These are phyloP conservation scores for Trichomonas gallinae DNA, from an alignment of 208 protist genomes.

Conservation along the genomic window DNA sequence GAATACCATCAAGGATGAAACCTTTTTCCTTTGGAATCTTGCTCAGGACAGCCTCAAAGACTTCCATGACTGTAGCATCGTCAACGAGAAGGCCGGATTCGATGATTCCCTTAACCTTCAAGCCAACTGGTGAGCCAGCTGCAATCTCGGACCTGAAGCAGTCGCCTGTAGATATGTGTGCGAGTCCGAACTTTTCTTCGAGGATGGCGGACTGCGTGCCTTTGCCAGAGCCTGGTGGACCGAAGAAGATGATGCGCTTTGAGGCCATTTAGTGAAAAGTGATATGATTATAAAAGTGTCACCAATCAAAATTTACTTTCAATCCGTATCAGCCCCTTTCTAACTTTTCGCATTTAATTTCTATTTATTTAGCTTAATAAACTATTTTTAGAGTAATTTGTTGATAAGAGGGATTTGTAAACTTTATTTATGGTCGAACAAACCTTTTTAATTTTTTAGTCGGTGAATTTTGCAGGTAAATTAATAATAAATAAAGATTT, in stretches of 20 bases:
- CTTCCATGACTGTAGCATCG: slow-evolving; percentile 24
- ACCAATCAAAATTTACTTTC: too few species aligned
- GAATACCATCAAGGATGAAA: slow-evolving; percentile 34
- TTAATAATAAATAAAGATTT: too few species aligned
- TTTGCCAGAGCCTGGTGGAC: slow-evolving; percentile 26
- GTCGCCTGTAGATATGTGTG: slow-evolving; percentile 26
- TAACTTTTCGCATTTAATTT: too few species aligned
- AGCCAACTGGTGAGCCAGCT: neutral
- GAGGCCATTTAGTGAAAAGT: neutral
- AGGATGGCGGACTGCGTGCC: slow-evolving; percentile 40
- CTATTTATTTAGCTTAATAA: too few species aligned
- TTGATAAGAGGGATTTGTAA: too few species aligned
- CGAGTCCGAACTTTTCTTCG: slow-evolving; percentile 26
- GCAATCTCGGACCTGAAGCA: slow-evolving; percentile 9
- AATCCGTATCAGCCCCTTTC: too few species aligned
- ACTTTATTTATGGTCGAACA: too few species aligned
- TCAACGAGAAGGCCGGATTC: slow-evolving; percentile 16
- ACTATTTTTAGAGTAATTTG: too few species aligned
- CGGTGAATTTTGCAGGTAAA: too few species aligned
- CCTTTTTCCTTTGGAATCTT: neutral
- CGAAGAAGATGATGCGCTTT: slow-evolving; percentile 14
- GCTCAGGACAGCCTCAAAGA: neutral
- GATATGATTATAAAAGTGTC: neutral
- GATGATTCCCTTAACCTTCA: neutral
- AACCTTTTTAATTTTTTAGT: too few species aligned